Conservation (phyloP, 805 yeast species). For the Saturnispora kantuleensis region DNA sequence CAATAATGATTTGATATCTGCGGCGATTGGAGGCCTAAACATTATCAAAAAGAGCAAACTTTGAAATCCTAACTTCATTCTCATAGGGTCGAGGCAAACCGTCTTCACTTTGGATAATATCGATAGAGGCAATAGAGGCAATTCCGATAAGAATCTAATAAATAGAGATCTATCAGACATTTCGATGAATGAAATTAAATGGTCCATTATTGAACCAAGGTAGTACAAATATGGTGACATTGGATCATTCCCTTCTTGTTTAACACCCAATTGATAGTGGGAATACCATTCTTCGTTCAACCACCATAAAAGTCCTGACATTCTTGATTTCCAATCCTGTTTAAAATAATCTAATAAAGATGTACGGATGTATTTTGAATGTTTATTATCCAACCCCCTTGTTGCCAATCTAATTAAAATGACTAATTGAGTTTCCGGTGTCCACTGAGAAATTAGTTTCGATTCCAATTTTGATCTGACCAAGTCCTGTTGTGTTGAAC, state of each 20-base stretch:
- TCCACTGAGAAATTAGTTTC: conserved; percentile 42
- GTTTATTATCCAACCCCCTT: conserved; percentile 46
- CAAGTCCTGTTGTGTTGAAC: conserved; percentile 1
- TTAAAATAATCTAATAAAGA: conserved; percentile 65
- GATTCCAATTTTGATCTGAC: conserved; percentile 37
- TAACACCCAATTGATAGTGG: conserved; percentile 38
- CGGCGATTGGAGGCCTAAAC: conserved; percentile 82
- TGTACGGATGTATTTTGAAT: conserved; percentile 55
- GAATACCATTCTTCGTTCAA: conserved; percentile 81
- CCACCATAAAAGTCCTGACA: conserved; percentile 83
- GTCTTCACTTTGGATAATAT: conserved; percentile 60
- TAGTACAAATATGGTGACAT: conserved; percentile 46
- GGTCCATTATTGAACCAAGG: conserved; percentile 64
- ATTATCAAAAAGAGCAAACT: conserved; percentile 73
- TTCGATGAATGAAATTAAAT: conserved; percentile 77
- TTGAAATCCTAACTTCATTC: conserved; percentile 71
- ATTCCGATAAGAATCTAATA: conserved; percentile 74
- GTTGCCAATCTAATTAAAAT: conserved; percentile 70
- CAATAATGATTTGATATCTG: conserved; percentile 39
- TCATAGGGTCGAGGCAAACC: conserved; percentile 75
- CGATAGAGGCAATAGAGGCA: conserved; percentile 61
- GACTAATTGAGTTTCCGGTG: conserved; percentile 64
- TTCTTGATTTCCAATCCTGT: conserved; percentile 58
- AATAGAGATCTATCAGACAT: conserved; percentile 70
- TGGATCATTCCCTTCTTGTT: conserved; percentile 8